Evolutionary conservation across 1,139 yeast genomes (phyloP).

Genomic region (Geotrichum restrictum): DNA sequence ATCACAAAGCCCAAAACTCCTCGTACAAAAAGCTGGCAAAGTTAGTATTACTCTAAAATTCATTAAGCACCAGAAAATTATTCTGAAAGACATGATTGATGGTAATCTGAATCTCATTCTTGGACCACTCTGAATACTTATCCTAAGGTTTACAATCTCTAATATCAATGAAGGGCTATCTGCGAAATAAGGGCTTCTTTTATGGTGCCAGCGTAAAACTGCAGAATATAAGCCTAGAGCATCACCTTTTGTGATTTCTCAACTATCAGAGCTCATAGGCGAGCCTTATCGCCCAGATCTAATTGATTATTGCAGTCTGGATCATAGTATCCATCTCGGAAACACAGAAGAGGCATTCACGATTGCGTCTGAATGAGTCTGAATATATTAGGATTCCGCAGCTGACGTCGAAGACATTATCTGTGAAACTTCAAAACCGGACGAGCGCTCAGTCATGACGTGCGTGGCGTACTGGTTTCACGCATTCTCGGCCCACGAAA

Average conservation of each 20-base stretch:
- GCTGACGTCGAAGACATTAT: conserved; percentile 60
- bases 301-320: conserved; percentile 39
- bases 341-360: conserved; percentile 40
- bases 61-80: conserved; percentile 50
- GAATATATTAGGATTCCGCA: conserved; percentile 50
- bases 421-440: conserved; percentile 48
- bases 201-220: conserved; percentile 46
- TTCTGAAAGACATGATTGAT: conserved; percentile 58
- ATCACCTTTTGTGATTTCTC: conserved; percentile 43
- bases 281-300: conserved; percentile 47
- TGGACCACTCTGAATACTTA: conserved; percentile 62
- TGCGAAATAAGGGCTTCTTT: conserved; percentile 44
- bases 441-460: conserved; percentile 59
- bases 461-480: conserved; percentile 65
- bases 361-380: conserved; percentile 44
- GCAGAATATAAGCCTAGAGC: conserved; percentile 39
- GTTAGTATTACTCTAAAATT: conserved; percentile 55
- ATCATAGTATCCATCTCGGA: conserved; percentile 31
- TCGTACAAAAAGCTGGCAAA: conserved; percentile 61
- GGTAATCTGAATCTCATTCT: conserved; percentile 58
- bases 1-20: conserved; percentile 47
- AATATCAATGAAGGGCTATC: conserved; percentile 43
- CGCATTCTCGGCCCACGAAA: conserved; percentile 44
- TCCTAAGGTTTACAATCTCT: conserved; percentile 48
- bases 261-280: conserved; percentile 45